These are phyloP conservation scores for Orbilia blumenaviensis DNA, from an alignment of 2,329 filamentous ascomycete genomes.

Conservation along the genomic window DNA sequence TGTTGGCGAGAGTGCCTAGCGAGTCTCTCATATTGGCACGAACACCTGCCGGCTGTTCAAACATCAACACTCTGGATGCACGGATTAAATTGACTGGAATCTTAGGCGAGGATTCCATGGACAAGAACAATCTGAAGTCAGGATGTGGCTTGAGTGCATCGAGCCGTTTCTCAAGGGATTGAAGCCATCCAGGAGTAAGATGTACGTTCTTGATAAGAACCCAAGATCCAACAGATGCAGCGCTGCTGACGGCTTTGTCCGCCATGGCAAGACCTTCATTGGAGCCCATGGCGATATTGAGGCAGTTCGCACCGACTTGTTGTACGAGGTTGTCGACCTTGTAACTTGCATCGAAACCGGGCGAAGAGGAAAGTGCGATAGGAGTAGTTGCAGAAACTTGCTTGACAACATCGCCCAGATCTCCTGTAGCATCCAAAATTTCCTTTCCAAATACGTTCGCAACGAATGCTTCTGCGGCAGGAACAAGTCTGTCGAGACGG, in stretches of 20 bases:
- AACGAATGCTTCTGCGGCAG: constrained; percentile 90
- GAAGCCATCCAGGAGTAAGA: constrained; percentile 92
- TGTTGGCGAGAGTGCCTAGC: constrained; percentile 79
- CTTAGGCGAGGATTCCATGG: constrained; percentile 96
- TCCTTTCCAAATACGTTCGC: constrained; percentile 82
- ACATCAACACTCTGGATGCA: constrained; percentile 93
- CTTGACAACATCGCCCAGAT: constrained; percentile 83
- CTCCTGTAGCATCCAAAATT: constrained; percentile 83
- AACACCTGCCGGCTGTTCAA: constrained; percentile 96
- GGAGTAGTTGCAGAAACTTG: constrained; percentile 85
- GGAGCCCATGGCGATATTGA: constrained; percentile 98
- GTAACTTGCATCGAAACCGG: constrained; percentile 97
- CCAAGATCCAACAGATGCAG: constrained; percentile 91
- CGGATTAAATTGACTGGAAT: constrained; percentile 96
- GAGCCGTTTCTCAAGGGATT: constrained; percentile 95
- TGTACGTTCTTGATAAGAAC: constrained; percentile 99
- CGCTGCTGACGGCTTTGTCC: constrained; percentile 93
- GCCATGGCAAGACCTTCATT: constrained; percentile 91
- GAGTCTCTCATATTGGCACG: constrained; percentile 99
- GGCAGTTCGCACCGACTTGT: constrained; percentile 80
- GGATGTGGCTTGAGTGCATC: constrained; percentile 92
- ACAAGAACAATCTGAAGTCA: constrained; percentile 93
- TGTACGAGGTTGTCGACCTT: constrained; percentile 97
- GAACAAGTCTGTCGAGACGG: constrained; percentile 93
- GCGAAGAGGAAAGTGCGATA: constrained; percentile 90